Percentiles rank a stretch among this genome's conserved stretches.
phyloP scores from a whole-genome alignment of 108 stramenopile species.

The Cylindrotheca closterium region DNA sequence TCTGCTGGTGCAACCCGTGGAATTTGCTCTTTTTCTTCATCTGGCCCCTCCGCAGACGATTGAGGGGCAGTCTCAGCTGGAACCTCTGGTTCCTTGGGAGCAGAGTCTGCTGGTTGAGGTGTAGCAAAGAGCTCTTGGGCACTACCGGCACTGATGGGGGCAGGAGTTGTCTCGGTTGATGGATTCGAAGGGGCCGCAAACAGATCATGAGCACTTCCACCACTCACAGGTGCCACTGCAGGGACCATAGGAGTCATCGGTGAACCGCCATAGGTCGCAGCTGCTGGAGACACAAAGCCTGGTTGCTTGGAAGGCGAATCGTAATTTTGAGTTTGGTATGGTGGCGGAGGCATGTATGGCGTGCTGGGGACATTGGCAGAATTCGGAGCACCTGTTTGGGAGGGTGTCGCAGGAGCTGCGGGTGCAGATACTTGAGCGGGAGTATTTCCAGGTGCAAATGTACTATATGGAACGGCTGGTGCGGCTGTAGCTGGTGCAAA shows the following conservation, averaged over 20 bases:
- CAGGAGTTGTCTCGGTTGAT: background rate
- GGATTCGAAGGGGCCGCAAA: slow-evolving; percentile 20
- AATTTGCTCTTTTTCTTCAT: slow-evolving; percentile 21
- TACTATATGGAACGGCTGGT: slow-evolving; percentile 2
- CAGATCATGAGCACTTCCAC: slow-evolving; percentile 12
- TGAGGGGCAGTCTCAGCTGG: slow-evolving; percentile 16
- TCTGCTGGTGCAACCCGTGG: background rate
- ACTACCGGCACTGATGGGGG: background rate
- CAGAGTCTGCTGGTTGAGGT: background rate
- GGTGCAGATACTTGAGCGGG: background rate
- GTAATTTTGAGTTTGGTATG: slow-evolving; percentile 24
- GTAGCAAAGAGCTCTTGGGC: slow-evolving; percentile 1
- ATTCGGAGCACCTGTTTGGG: slow-evolving; percentile 3
- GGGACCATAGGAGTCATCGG: slow-evolving; percentile 12
- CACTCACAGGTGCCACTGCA: background rate
- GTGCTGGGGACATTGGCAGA: slow-evolving; percentile 8
- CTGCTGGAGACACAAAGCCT: slow-evolving; percentile 11
- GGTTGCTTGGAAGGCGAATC: background rate
- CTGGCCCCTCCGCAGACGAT: slow-evolving; percentile 16
- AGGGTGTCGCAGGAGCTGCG: slow-evolving; percentile 7
- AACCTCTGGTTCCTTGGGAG: background rate
- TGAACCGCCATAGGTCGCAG: background rate
- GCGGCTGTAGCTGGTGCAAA: slow-evolving; percentile 9
- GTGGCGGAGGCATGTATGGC: slow-evolving; percentile 34
- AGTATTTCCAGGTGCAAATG: background rate